These are phyloP conservation scores for Rachicladosporium sp. DNA, from an alignment of 2,329 filamentous ascomycete species.

Conservation along the genomic window DNA sequence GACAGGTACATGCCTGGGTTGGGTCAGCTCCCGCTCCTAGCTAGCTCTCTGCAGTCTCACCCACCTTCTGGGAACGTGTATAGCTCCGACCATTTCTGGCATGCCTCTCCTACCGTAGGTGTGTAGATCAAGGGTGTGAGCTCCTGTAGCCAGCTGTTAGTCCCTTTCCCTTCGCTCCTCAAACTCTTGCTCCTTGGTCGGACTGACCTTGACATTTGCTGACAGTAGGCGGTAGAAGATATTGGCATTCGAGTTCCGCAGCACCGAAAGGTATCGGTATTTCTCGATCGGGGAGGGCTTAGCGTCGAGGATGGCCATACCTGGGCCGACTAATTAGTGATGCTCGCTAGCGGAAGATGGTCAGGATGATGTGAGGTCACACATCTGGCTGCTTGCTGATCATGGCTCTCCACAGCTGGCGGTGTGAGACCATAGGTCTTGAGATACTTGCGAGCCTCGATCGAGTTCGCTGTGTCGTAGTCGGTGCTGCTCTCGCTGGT, in stretches of 20 bases:
- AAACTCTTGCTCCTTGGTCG: background rate
- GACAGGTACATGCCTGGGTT: constrained; percentile 69
- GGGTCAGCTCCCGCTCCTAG: background rate
- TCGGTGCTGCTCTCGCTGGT: constrained; percentile 24
- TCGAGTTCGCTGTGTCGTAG: constrained; percentile 37
- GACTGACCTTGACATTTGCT: constrained; percentile 49
- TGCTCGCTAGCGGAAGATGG: too few species aligned
- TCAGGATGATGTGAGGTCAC: constrained; percentile 9
- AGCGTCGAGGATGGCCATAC: constrained; percentile 61
- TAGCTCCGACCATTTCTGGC: constrained; percentile 87
- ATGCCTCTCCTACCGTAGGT: constrained; percentile 88
- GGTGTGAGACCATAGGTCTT: constrained; percentile 41
- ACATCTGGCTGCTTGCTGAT: constrained; percentile 40
- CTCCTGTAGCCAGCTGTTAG: constrained; percentile 41
- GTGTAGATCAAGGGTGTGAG: constrained; percentile 79
- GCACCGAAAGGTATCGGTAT: constrained; percentile 66
- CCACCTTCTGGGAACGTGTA: constrained; percentile 84
- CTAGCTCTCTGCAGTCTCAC: constrained; percentile 13
- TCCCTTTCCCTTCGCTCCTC: constrained; percentile 3
- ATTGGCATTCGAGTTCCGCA: constrained; percentile 65
- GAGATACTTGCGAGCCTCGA: constrained; percentile 38
- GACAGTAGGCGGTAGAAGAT: constrained; percentile 75
- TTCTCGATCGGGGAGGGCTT: constrained; percentile 64
- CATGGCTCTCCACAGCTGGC: constrained; percentile 38
- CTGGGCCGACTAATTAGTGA: constrained; percentile 25